phyloP scores from a whole-genome alignment of 192 early-diverging fungal genomes.

The Funneliformis geosporum region DNA sequence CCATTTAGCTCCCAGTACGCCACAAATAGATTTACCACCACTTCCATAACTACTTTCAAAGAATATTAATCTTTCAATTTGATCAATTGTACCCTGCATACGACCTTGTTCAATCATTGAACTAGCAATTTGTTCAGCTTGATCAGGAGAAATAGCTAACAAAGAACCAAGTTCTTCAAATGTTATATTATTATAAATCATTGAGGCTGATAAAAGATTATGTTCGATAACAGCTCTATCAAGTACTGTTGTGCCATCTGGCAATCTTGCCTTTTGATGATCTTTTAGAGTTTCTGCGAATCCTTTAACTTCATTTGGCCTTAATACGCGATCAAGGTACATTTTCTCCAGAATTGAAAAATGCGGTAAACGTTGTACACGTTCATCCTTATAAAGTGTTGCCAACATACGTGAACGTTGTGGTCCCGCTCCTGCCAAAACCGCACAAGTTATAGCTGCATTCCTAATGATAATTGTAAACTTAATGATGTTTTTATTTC shows the following conservation, averaged over 20 bases:
- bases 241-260: constrained; percentile 78
- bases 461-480: constrained; percentile 37
- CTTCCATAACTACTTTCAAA: constrained; percentile 66
- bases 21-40: constrained; percentile 17
- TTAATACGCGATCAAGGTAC: constrained; percentile 87
- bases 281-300: constrained; percentile 71
- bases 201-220: constrained; percentile 85
- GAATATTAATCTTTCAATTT: constrained; percentile 81
- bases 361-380: constrained; percentile 72
- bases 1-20: constrained; percentile 48
- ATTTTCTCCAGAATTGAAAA: constrained; percentile 91
- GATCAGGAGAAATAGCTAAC: constrained; percentile 72
- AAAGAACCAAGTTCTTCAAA: constrained; percentile 83
- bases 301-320: constrained; percentile 74
- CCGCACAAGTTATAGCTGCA: constrained; percentile 86
- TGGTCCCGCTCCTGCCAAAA: constrained; percentile 89
- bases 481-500: neutral
- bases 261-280: constrained; percentile 77
- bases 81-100: constrained; percentile 90
- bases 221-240: constrained; percentile 95
- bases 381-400: constrained; percentile 89
- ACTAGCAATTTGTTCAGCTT: constrained; percentile 83
- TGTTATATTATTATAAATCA: constrained; percentile 90
- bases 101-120: constrained; percentile 91
- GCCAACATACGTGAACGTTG: constrained; percentile 84